Evolutionary conservation across 1,139 yeast species (phyloP).

Genomic region (Blastobotrys ciferrii): DNA sequence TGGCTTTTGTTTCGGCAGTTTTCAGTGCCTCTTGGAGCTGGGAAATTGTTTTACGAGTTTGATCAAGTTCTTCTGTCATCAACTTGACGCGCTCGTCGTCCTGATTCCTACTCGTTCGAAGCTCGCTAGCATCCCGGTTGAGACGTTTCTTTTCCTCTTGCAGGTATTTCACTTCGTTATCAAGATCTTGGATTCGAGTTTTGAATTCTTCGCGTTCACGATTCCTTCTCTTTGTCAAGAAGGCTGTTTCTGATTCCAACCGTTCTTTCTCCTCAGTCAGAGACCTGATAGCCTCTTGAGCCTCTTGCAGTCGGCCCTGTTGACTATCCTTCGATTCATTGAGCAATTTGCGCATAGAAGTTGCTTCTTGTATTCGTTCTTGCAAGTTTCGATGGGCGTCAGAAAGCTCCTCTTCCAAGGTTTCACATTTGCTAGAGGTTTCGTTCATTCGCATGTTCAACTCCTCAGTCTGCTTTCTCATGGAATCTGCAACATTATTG

Average conservation of each 20-base stretch:
- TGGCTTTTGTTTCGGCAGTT: conserved; percentile 32
- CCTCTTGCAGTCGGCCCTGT: conserved; percentile 47
- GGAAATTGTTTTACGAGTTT: conserved; percentile 24
- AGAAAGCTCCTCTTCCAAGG: conserved; percentile 73
- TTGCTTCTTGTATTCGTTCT: conserved; percentile 76
- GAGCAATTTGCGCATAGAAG: conserved; percentile 66
- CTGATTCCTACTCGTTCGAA: conserved; percentile 27
- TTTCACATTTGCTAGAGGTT: conserved; percentile 56
- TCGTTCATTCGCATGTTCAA: conserved; percentile 67
- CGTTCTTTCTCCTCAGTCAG: conserved; percentile 59
- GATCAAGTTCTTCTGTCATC: conserved; percentile 32
- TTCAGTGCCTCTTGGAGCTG: conserved; percentile 30
- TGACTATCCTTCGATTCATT: conserved; percentile 65
- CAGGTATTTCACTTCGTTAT: conserved; percentile 29
- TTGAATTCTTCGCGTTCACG: conserved; percentile 43
- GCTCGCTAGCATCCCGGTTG: conserved; percentile 25
- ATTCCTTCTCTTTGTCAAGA: conserved; percentile 50
- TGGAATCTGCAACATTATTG: conserved; percentile 23
- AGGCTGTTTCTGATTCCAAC: conserved; percentile 53
- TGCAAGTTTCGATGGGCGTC: conserved; percentile 72
- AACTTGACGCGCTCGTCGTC: conserved; percentile 30
- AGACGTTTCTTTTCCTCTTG: conserved; percentile 32
- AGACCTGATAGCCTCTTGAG: conserved; percentile 44
- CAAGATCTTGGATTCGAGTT: conserved; percentile 33
- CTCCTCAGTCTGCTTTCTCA: conserved; percentile 73